Conservation (phyloP, 2,329 filamentous ascomycete species). For the Aschersonia sp. region DNA sequence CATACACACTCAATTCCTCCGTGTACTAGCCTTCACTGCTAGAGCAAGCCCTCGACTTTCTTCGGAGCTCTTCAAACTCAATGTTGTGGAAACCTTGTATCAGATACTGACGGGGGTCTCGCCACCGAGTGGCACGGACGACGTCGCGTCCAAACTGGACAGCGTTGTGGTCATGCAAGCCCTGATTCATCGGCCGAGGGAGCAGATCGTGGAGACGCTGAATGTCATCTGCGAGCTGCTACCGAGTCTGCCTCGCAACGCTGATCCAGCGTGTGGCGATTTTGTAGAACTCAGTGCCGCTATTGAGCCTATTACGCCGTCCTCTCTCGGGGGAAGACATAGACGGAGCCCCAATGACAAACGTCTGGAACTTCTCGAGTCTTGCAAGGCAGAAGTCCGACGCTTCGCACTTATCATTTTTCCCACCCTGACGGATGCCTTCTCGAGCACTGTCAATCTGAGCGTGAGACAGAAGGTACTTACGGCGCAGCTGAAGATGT, state of each 20-base stretch:
- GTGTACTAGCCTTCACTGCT: constrained; percentile 79
- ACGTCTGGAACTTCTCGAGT: constrained; percentile 63
- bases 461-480: constrained; percentile 91
- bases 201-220: constrained; percentile 92
- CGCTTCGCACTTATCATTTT: constrained; percentile 88
- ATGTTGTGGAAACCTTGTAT: constrained; percentile 92
- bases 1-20: constrained; percentile 92
- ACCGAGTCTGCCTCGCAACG: constrained; percentile 51
- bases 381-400: constrained; percentile 76
- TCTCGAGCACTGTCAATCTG: constrained; percentile 93
- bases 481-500: constrained; percentile 92
- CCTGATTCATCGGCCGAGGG: constrained; percentile 83
- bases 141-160: constrained; percentile 76
- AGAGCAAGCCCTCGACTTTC: constrained; percentile 78
- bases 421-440: constrained; percentile 89
- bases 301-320: constrained; percentile 24
- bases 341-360: constrained; percentile 54
- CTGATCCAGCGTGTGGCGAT: constrained; percentile 27
- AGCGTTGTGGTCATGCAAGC: constrained; percentile 98
- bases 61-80: constrained; percentile 84
- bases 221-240: constrained; percentile 95
- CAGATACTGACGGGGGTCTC: constrained; percentile 95
- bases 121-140: constrained; percentile 63
- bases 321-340: constrained; percentile 15
- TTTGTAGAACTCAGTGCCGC: constrained; percentile 26